phyloP scores from a whole-genome alignment of 2,329 filamentous ascomycete genomes.

The Rosellinia necatrix region DNA sequence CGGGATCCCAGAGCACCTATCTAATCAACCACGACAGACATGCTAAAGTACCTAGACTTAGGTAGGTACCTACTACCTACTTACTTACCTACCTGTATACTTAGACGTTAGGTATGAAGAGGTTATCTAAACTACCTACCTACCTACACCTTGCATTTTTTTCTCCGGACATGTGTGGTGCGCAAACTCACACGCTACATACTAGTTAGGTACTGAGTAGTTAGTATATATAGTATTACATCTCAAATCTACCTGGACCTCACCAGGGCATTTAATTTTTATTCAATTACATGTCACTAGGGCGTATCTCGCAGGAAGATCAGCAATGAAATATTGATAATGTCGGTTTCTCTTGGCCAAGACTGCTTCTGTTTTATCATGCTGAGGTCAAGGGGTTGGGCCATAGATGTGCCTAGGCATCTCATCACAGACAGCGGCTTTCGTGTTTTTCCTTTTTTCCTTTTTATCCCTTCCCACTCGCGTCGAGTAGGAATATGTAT shows the following conservation, averaged over 20 bases:
- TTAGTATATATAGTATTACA: not conserved
- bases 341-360: slow-evolving; percentile 36
- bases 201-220: no score
- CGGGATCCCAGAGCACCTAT: no score
- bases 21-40: no score
- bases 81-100: no score
- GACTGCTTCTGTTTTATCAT: slow-evolving; percentile 34
- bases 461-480: slow-evolving; percentile 27
- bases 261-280: not conserved
- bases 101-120: no score
- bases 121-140: not conserved
- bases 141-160: no score
- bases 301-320: not conserved
- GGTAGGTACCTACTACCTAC: no score
- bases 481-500: slow-evolving; percentile 29
- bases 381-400: slow-evolving; percentile 32
- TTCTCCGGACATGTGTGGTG: no score
- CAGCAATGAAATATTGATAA: slow-evolving; percentile 27
- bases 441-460: slow-evolving; percentile 32
- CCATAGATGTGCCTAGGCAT: slow-evolving; percentile 31
- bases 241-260: no score
- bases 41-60: no score
- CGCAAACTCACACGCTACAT: no score
- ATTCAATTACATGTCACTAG: slow-evolving; percentile 12
- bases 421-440: slow-evolving; percentile 35